phyloP scores from a whole-genome alignment of 768 basidiomycete genomes.

The Pleurotus tuber-regium region DNA sequence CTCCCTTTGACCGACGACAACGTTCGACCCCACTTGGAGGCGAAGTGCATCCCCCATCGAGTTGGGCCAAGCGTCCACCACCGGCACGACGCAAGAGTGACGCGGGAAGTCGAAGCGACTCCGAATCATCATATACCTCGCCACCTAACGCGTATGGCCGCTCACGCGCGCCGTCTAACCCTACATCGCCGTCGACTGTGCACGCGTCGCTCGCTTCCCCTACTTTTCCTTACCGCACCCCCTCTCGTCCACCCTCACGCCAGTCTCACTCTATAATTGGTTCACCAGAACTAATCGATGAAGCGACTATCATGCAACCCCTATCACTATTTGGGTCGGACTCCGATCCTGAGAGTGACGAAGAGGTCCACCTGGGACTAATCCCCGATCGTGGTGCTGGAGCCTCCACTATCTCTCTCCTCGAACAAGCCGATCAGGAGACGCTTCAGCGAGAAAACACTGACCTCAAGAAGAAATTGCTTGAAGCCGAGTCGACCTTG shows the following conservation, averaged over 20 bases:
- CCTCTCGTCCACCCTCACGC: slow-evolving; percentile 67
- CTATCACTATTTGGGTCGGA: slow-evolving; percentile 28
- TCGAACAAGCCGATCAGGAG: slow-evolving; percentile 70
- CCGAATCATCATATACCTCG: slow-evolving; percentile 63
- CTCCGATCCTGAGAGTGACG: slow-evolving; percentile 46
- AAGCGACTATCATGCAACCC: slow-evolving; percentile 1
- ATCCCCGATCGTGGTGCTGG: slow-evolving; percentile 58
- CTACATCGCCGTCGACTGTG: slow-evolving; percentile 48
- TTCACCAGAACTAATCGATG: slow-evolving; percentile 11
- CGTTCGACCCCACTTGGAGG: slow-evolving; percentile 64
- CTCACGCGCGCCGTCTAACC: slow-evolving; percentile 70
- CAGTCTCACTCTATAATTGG: slow-evolving; percentile 27
- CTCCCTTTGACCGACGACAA: slow-evolving; percentile 30
- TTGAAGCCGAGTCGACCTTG: slow-evolving; percentile 70
- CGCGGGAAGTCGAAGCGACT: slow-evolving; percentile 73
- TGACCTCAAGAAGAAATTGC: slow-evolving; percentile 72
- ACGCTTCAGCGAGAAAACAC: slow-evolving; percentile 69
- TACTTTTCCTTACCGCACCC: slow-evolving; percentile 29
- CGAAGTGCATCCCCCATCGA: slow-evolving; percentile 79
- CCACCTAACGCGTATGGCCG: slow-evolving; percentile 30
- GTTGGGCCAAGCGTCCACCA: slow-evolving; percentile 68
- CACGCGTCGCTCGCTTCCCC: slow-evolving; percentile 35
- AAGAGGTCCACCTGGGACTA: slow-evolving; percentile 53
- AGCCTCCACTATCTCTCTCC: slow-evolving; percentile 67
- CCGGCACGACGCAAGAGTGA: slow-evolving; percentile 71